phyloP scores from a whole-genome alignment of 345 rosid species.

The Turnera subulata region DNA sequence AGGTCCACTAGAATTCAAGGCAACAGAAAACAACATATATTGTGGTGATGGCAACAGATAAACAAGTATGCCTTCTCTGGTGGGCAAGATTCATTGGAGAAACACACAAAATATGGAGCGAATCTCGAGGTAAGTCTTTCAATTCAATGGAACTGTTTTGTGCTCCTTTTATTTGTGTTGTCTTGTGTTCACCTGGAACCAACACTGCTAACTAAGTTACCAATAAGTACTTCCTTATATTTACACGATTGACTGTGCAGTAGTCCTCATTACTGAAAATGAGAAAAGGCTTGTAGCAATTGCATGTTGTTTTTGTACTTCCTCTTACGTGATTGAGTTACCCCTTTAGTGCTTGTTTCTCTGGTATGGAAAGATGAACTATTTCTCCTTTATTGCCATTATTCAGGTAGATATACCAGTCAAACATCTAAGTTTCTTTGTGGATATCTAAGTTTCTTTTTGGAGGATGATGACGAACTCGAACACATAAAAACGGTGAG shows the following conservation, averaged over 20 bases:
- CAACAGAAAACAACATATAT: no score
- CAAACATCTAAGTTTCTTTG: constrained; percentile 72
- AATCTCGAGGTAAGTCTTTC: constrained; percentile 98
- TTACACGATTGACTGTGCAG: no score
- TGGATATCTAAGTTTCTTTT: no score
- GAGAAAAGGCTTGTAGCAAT: neutral
- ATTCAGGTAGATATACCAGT: constrained; percentile 82
- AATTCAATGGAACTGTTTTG: no score
- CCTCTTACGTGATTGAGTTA: neutral
- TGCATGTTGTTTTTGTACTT: neutral
- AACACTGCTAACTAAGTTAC: neutral
- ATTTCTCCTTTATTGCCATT: constrained; percentile 4
- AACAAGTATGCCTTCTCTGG: constrained; percentile 81
- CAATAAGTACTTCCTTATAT: no score
- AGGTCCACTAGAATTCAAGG: no score
- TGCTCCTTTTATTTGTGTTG: neutral
- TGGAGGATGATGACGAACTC: constrained; percentile 81
- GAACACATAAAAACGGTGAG: constrained; percentile 76
- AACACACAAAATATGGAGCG: constrained; percentile 70
- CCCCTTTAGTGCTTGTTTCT: neutral
- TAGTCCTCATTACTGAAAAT: neutral
- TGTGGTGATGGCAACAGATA: constrained; percentile 41
- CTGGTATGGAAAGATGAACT: neutral
- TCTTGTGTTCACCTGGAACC: neutral
- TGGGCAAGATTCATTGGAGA: constrained; percentile 69